phyloP scores from a whole-genome alignment of 306 rosid species.

The Sphenostylis stenocarpa region DNA sequence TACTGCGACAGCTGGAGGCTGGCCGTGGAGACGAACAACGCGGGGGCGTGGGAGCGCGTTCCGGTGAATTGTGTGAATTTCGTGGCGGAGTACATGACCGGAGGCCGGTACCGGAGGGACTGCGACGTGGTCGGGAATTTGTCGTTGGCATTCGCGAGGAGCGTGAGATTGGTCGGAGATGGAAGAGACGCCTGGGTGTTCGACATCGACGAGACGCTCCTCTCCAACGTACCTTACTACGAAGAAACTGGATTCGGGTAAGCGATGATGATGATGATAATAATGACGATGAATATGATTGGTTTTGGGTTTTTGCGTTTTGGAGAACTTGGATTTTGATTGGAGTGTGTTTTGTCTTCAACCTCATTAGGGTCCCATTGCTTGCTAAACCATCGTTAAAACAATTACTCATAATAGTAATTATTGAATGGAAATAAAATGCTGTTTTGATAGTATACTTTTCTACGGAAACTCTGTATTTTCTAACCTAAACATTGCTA shows the following conservation, averaged over 20 bases:
- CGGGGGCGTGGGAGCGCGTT: constrained; percentile 57
- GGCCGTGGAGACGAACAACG: constrained; percentile 75
- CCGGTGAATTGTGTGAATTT: constrained; percentile 48
- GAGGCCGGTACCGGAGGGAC: constrained; percentile 56
- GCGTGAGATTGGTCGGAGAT: constrained; percentile 36
- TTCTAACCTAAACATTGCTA: too few relatives aligned
- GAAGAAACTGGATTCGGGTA: constrained; percentile 65
- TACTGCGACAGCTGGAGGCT: constrained; percentile 89
- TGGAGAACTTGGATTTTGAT: too few relatives aligned
- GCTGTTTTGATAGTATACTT: background rate
- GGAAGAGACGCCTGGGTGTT: constrained; percentile 86
- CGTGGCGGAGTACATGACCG: constrained; percentile 60
- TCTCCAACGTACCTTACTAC: constrained; percentile 73
- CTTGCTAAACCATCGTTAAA: background rate
- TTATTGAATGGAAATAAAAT: background rate
- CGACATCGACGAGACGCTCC: constrained; percentile 82
- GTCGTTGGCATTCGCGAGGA: constrained; percentile 46
- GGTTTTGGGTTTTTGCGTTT: too few relatives aligned
- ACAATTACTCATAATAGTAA: background rate
- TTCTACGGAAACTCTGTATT: too few relatives aligned
- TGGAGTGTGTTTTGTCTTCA: background rate
- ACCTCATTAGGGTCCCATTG: background rate
- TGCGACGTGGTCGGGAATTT: constrained; percentile 33
- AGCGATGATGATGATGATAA: background rate
- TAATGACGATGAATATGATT: too few relatives aligned